Conservation (phyloP, 805 yeast species). For the Saccharomycopsis javanensis region DNA sequence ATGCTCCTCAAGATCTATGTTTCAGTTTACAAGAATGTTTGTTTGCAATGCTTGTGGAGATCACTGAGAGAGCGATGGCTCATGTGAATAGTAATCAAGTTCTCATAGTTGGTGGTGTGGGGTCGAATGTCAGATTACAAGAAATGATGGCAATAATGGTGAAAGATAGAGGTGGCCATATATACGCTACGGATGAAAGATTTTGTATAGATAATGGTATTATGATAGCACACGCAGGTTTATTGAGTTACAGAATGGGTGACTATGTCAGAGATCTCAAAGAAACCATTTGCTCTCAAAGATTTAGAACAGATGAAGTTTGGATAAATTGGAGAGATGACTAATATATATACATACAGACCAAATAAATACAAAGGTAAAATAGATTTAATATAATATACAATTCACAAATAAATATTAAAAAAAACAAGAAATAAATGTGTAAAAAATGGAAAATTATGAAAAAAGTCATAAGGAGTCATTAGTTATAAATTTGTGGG, state of each 20-base stretch:
- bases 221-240: conserved; percentile 98
- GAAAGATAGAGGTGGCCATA: conserved; percentile 74
- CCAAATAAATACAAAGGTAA: no score
- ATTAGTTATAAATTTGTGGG: neutral
- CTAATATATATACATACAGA: conserved; percentile 16
- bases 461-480: neutral
- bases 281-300: conserved; percentile 82
- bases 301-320: conserved; percentile 93
- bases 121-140: conserved; percentile 84
- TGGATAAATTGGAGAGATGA: conserved; percentile 80
- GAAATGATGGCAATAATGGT: conserved; percentile 98
- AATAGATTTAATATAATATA: no score
- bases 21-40: conserved; percentile 86
- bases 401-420: neutral
- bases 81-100: conserved; percentile 88
- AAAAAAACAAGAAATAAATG: neutral
- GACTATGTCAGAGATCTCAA: conserved; percentile 41
- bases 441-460: no score
- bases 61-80: conserved; percentile 97
- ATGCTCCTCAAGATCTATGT: conserved; percentile 82
- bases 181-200: conserved; percentile 91
- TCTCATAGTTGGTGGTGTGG: conserved; percentile 97
- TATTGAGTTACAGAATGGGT: conserved; percentile 78
- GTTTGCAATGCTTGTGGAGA: conserved; percentile 94
- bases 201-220: conserved; percentile 97